These are phyloP conservation scores for Ogataea methylovora DNA, from an alignment of 805 yeast species.

Conservation along the genomic window DNA sequence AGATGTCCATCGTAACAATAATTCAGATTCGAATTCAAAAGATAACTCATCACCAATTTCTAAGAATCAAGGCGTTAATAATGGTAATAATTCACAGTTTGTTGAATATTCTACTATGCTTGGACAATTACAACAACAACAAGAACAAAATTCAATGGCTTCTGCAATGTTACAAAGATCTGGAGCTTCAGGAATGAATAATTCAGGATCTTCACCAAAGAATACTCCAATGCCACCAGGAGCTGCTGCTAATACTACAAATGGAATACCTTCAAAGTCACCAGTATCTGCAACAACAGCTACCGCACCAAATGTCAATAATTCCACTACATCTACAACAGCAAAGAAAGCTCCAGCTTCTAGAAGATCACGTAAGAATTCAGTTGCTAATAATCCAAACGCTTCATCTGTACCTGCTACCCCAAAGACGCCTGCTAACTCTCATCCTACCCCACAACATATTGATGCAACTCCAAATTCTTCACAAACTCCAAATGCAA, in stretches of 20 bases:
- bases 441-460: conserved; percentile 20
- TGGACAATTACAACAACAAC: conserved; percentile 16
- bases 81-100: conserved; percentile 9
- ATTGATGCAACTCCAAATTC: conserved; percentile 4
- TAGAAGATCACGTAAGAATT: conserved; percentile 18
- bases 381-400: conserved; percentile 1
- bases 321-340: conserved; percentile 4
- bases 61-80: conserved; percentile 6
- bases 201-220: background rate
- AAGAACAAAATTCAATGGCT: conserved; percentile 5
- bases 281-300: conserved; percentile 7
- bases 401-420: conserved; percentile 25
- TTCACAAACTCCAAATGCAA: conserved; percentile 3
- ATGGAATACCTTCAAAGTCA: conserved; percentile 4
- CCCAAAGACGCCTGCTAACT: conserved; percentile 23
- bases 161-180: conserved; percentile 2
- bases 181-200: background rate
- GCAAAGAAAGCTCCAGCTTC: conserved; percentile 14
- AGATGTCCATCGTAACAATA: conserved; percentile 40
- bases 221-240: conserved; percentile 1
- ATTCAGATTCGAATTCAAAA: conserved; percentile 6
- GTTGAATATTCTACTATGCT: conserved; percentile 14
- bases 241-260: background rate
- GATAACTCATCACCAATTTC: conserved; percentile 7
- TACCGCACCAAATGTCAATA: conserved; percentile 4